A percentile compares a stretch with the other conserved stretches of the same genome.
These are phyloP conservation scores for Trichoderma cornu-damae DNA, from an alignment of 2,329 filamentous ascomycete genomes.

Conservation along the genomic window DNA sequence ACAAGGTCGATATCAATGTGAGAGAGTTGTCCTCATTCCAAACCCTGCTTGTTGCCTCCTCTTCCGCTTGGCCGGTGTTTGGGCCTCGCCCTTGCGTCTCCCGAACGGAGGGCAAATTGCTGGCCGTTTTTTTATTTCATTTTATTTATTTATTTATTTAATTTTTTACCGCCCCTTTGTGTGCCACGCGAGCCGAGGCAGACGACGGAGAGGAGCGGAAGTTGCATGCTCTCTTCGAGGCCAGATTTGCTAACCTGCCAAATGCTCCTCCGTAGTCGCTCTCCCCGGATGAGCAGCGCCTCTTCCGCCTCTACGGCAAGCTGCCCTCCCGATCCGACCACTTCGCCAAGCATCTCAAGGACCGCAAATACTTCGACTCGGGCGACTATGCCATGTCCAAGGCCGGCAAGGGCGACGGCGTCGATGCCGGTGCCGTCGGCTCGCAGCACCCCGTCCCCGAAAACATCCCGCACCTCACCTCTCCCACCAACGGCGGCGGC, in stretches of 20 bases:
- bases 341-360: conserved; percentile 97
- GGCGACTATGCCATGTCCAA: conserved; percentile 96
- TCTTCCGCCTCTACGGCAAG: conserved; percentile 97
- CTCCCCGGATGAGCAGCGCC: conserved; percentile 88
- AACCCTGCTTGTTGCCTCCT: no score
- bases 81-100: not conserved
- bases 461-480: conserved; percentile 86
- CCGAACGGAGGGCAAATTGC: not conserved
- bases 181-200: not conserved
- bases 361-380: conserved; percentile 97
- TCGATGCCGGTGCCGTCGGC: conserved; percentile 88
- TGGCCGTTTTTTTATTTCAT: not conserved
- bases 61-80: not conserved
- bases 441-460: conserved; percentile 92
- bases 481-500: conserved; percentile 47
- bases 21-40: conserved; percentile 23
- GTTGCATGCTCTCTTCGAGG: not conserved
- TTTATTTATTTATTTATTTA: not conserved
- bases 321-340: conserved; percentile 94
- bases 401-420: conserved; percentile 91
- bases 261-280: conserved; percentile 62
- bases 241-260: not conserved
- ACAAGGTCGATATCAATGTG: conserved; percentile 95
- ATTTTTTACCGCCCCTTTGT: not conserved
- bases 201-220: not conserved